Conservation (phyloP, 2,329 filamentous ascomycete genomes). For the Penicillium fuscoglaucum region DNA sequence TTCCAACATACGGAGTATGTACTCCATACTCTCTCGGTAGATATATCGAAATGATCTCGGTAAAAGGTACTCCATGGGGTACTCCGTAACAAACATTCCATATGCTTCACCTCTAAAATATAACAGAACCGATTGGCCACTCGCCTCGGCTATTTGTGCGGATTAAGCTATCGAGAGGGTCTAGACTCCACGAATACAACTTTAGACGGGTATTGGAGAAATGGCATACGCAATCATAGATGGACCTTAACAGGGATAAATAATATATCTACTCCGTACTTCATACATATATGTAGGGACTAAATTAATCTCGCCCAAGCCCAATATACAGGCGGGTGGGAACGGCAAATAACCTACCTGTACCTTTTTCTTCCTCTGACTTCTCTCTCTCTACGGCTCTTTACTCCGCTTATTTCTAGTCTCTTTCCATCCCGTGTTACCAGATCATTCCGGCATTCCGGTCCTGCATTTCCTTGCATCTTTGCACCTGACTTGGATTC, state of each 20-base stretch:
- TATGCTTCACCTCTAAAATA: not conserved
- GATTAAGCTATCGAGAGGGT: not conserved
- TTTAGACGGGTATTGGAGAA: not conserved
- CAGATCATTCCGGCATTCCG: slow-evolving; percentile 1
- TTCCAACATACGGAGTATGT: not conserved
- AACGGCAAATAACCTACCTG: not conserved
- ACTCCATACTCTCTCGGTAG: too few species aligned
- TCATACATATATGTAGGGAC: too few species aligned
- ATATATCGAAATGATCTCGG: too few species aligned
- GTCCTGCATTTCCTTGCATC: slow-evolving; percentile 4
- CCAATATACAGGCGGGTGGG: not conserved
- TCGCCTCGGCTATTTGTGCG: slow-evolving; percentile 5
- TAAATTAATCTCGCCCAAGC: too few species aligned
- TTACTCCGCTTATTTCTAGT: not conserved
- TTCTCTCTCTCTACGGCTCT: not conserved
- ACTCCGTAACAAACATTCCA: not conserved
- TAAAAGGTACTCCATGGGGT: not conserved
- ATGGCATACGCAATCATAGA: not conserved
- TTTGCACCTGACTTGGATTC: not conserved
- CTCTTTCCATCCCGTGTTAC: not conserved
- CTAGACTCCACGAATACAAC: slow-evolving; percentile 1
- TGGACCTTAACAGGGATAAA: not conserved
- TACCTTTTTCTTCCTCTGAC: too few species aligned
- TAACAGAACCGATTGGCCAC: not conserved
- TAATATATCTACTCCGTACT: too few species aligned